A percentile compares a stretch with the other conserved stretches of the same genome.
Conservation (phyloP, 2,329 filamentous ascomycete species). For the Shiraia bambusicola region DNA sequence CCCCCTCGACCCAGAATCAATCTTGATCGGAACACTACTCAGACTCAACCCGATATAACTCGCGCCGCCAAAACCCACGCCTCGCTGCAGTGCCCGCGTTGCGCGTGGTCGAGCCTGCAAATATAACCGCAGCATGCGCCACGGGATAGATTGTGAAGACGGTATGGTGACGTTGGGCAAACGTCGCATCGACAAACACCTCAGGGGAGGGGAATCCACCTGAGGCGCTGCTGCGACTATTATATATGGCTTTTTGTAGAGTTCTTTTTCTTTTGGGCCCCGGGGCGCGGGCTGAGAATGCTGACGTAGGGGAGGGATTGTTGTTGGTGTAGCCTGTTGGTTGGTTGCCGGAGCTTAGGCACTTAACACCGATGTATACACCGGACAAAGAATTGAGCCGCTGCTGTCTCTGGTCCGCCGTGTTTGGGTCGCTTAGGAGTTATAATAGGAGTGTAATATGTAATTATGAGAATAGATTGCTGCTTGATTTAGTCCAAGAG, state of each 20-base stretch:
- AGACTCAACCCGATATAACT: slow-evolving; percentile 34
- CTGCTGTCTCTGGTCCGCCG: neutral
- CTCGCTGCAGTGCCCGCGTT: slow-evolving; percentile 25
- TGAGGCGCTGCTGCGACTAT: slow-evolving; percentile 22
- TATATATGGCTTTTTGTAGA: no score
- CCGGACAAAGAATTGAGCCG: slow-evolving; percentile 15
- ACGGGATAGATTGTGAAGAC: slow-evolving; percentile 24
- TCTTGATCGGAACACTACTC: slow-evolving; percentile 27
- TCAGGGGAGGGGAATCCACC: slow-evolving; percentile 15
- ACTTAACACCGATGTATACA: slow-evolving; percentile 1
- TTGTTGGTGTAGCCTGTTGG: slow-evolving; percentile 11
- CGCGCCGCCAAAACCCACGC: slow-evolving; percentile 35
- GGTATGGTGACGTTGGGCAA: slow-evolving; percentile 38
- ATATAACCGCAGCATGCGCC: slow-evolving; percentile 39
- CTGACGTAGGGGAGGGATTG: slow-evolving; percentile 20
- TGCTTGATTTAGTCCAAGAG: no score
- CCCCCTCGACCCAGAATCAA: slow-evolving; percentile 21
- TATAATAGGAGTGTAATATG: neutral
- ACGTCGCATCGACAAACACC: slow-evolving; percentile 20
- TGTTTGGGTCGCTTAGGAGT: neutral
- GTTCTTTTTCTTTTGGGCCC: slow-evolving; percentile 7
- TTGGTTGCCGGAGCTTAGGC: slow-evolving; percentile 13
- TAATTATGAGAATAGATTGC: no score
- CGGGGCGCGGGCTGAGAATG: slow-evolving; percentile 7
- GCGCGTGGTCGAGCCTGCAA: slow-evolving; percentile 22